Base-by-base conservation (phyloP, 495 filamentous ascomycete genomes). In the Cairneyella variabilis region DNA sequence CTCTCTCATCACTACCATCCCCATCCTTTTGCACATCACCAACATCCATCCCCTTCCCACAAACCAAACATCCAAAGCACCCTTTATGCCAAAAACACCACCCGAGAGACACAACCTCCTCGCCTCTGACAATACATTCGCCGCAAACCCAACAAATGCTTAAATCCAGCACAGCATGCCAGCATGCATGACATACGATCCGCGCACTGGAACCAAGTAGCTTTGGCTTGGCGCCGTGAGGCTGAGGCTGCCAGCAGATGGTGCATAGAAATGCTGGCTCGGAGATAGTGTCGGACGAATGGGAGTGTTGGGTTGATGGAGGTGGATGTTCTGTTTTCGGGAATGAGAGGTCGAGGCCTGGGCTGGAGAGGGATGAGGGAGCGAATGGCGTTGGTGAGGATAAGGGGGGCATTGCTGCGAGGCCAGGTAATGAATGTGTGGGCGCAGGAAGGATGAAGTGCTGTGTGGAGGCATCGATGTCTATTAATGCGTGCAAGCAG, bases 121-220 rank as follows among this genome's bases (percentile, higher is more conserved):
- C 71, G 6, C 66, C 72, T 18, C 69, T 66, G 14, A 66, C 62
- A 1, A 76, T 62, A 26, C 73, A 49, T 58, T 72, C 71, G 56
- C 73, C 73, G 59, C 76, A 76, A 10, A 72, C 76, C 74, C 63
- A 76, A 60, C 73, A 76, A 36, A 76, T 66, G 37, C 70, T 69
- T 16, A 76, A 54, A 56, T 71, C 62, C 27, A 74, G 39, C 10
- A 77, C 46, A 16, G 65, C 65, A 8, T 48, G 40, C 58, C 69
- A 69, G 61, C 75, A 78, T 0, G 60, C 12, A 11, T 55, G 52
- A 54, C 71, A 76, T n/a, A 67, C 64, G 16, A 75, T 65, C 1
- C 72, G 66, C 21, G 67, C 64, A 0, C 64, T 55, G 8, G 45
- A 59, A 9, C 68, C 65, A 1, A 64, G 45, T 12, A 57, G 40